Base-by-base conservation (phyloP, 2,329 filamentous ascomycete genomes). In the Lecanosticta acicola region DNA sequence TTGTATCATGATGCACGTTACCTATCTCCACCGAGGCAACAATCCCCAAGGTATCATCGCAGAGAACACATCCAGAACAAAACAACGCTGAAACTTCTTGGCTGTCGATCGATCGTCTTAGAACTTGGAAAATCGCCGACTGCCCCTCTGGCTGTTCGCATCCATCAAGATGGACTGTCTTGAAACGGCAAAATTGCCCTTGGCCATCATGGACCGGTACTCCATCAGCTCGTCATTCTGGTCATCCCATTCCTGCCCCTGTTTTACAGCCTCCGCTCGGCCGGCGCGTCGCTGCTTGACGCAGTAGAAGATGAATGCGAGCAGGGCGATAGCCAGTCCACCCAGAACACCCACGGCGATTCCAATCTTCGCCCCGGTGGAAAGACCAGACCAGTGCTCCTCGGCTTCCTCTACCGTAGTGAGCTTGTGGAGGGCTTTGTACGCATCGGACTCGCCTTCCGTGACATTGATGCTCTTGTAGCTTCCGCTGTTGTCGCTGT, bases 231-330 rank as follows among this genome's bases (percentile, higher is more conserved):
- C 69, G 19, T 53, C 49, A 16, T 64, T 57, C 39, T 69, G 63
- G 45, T 65, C 63, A 33, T 69, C 64, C 63, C 70, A 76, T 40
- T 70, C 69, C 56, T 67, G 65, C 50, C 76, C 72, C 33, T 71
- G 72, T 17, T 70, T 44, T 16, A 67, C 69, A 37, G 68, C 66
- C 58, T 78, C 75, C 36, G 68, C 67, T 47, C 71, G 70, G 26
- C 76, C 76, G 50, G 67, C 65, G 46, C 69, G 68, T 46, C 76
- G 69, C 60, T 77, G 74, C 39, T 66, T 67, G 51, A 76, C 54
- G 59, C 72, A 77, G 64, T 68, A 76, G 55, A 74, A 67, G 9
- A 65, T 53, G 39, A 60, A 61, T 3, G 55, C 58, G 18, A 59
- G 42, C 16, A 66, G 55, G 5, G 59, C 61, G 18, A 73, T 54